Base-by-base conservation (phyloP, 768 basidiomycete species). In the Clitopilus passeckerianus region DNA sequence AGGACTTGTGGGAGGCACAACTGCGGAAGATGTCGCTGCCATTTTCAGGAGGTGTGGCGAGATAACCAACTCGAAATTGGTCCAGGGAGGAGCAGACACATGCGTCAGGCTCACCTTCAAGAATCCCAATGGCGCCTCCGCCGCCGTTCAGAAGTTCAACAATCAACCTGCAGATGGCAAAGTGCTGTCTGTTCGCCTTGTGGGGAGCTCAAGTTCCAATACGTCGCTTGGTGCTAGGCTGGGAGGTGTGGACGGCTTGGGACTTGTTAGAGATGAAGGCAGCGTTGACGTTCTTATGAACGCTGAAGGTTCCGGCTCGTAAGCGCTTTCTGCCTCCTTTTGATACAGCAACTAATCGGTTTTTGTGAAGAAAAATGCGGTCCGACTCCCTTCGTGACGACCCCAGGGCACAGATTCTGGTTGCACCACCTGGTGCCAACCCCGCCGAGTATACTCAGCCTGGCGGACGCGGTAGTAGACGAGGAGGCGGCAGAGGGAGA, bases 121-220 rank as follows among this genome's bases (percentile, higher is more conserved):
- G 67, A 75, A 77, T 18, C 72, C 85, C 0, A 67, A 78, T 0
- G 79, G 86, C 44, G 93, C 92, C 0, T 73, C 81, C 9, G 77
- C 81, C 7, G 88, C 91, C 6, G 85, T 94, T 6, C 69, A 80
- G 64, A 87, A 87, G 66, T 95, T 91, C 70, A 74, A 95, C 73
- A 86, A 85, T 34, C 88, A 90, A 60, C 86, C 87, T 18, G 93
- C 93, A 2, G 93, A 95, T 60, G 93, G 92, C 0, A 87, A 87
- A 61, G 81, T 82, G 8, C 74, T 94, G 52, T 81, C 77, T 6
- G 90, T 94, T 6, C 72, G 73, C 56, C 71, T 91, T 54, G 79
- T 92, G 14, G 88, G 87, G 9, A 71, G 64, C 14, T 78, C 77
- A 1, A 74, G 78, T 60, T 78, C 81, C 1, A 76, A 74, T 1